Evolutionary conservation across 768 basidiomycete genomes (phyloP).

Genomic region (Lactifluus rugatus): DNA sequence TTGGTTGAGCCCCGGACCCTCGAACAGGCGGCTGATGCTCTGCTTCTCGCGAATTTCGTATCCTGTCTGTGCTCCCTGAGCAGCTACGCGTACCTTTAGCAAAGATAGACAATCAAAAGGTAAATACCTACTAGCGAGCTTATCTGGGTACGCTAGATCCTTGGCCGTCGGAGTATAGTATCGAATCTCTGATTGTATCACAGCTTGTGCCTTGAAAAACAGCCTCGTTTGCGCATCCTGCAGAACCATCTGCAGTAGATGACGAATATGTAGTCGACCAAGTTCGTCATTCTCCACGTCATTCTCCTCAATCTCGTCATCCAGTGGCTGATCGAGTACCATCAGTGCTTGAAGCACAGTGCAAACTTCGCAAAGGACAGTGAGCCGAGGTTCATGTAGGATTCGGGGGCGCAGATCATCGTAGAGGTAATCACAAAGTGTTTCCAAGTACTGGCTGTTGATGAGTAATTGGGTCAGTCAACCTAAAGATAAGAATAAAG

Average conservation of each 20-base stretch:
- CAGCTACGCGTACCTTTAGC: conserved; percentile 28
- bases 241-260: conserved; percentile 77
- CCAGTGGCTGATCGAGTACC: conserved; percentile 67
- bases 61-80: conserved; percentile 35
- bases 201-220: conserved; percentile 91
- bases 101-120: background rate
- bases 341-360: conserved; percentile 93
- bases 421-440: conserved; percentile 86
- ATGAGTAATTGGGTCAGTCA: background rate
- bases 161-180: conserved; percentile 68
- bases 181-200: conserved; percentile 82
- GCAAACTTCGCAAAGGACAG: conserved; percentile 88
- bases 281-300: conserved; percentile 34
- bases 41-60: conserved; percentile 56
- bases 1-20: conserved; percentile 57
- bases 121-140: conserved; percentile 52
- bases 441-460: conserved; percentile 79
- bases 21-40: conserved; percentile 58
- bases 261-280: conserved; percentile 63
- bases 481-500: background rate
- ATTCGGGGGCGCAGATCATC: conserved; percentile 95
- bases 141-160: conserved; percentile 82
- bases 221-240: conserved; percentile 95
- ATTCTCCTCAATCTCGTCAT: conserved; percentile 28
- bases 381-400: conserved; percentile 82